Evolutionary conservation across 106 monocot genomes (phyloP).

Genomic region (Gastrodia elata): DNA sequence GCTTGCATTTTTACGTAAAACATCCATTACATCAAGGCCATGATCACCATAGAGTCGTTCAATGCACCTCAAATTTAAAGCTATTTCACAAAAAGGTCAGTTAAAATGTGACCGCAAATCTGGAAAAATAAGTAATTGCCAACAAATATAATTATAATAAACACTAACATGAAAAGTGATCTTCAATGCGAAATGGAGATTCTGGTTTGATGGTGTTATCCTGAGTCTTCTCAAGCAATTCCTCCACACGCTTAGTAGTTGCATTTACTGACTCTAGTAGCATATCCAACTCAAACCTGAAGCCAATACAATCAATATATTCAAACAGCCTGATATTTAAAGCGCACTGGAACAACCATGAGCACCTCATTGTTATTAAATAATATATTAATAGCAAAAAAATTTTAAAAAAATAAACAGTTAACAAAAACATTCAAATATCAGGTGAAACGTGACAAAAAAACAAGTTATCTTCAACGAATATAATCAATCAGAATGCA

Average conservation of each 20-base stretch:
- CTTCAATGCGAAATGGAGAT: constrained; percentile 51
- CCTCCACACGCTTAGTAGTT: constrained; percentile 56
- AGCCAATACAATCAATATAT: constrained; percentile 2
- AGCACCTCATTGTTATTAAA: background rate
- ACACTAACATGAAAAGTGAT: constrained; percentile 62
- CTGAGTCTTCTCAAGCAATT: constrained; percentile 62
- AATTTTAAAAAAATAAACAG: background rate
- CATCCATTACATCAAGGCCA: constrained; percentile 80
- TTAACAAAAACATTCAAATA: background rate
- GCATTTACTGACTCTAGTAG: constrained; percentile 62
- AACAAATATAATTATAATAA: background rate
- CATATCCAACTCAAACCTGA: constrained; percentile 91
- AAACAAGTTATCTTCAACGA: background rate
- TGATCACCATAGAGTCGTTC: constrained; percentile 87
- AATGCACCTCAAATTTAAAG: constrained; percentile 80
- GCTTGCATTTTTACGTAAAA: constrained; percentile 61
- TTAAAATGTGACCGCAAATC: constrained; percentile 3
- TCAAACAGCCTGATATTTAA: background rate
- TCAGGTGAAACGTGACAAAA: background rate
- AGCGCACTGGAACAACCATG: background rate
- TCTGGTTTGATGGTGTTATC: constrained; percentile 55
- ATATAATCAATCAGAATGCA: background rate
- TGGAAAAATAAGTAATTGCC: background rate
- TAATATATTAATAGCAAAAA: background rate
- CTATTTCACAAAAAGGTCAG: constrained; percentile 20